phyloP scores from a whole-genome alignment of 164 flowering plant species.

The Macadamia tetraphylla region DNA sequence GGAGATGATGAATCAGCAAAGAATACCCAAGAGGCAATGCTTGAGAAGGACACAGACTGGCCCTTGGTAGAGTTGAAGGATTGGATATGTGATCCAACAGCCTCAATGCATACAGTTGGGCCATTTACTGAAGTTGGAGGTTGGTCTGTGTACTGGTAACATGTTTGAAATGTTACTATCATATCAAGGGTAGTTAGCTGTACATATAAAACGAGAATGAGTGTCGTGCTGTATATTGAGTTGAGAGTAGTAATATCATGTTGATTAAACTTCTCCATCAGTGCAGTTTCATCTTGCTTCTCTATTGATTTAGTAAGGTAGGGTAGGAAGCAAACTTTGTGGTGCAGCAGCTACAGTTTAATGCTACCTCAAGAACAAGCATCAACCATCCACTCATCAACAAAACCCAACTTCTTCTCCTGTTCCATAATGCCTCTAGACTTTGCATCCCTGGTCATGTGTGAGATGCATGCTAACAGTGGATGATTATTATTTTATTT shows the following conservation, averaged over 20 bases:
- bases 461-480: not conserved
- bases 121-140: not conserved
- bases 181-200: slow-evolving; percentile 18
- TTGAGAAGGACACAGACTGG: slow-evolving; percentile 67
- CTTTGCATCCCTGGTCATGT: not conserved
- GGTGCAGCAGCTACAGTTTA: not conserved
- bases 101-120: too few species aligned
- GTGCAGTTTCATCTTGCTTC: slow-evolving; percentile 11
- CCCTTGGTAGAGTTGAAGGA: slow-evolving; percentile 45
- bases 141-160: not conserved
- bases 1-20: slow-evolving; percentile 49
- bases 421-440: not conserved
- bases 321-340: not conserved
- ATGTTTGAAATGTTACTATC: not conserved
- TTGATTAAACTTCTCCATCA: slow-evolving; percentile 10
- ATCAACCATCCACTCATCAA: not conserved
- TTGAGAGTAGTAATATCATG: slow-evolving; percentile 6
- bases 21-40: slow-evolving; percentile 42
- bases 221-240: slow-evolving; percentile 17
- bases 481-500: too few species aligned
- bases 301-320: slow-evolving; percentile 6
- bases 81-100: too few species aligned
- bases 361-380: not conserved
- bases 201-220: slow-evolving; percentile 25
- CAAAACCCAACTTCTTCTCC: not conserved